These are phyloP conservation scores for Cercospora sojina DNA, from an alignment of 2,329 filamentous ascomycete species.

Conservation along the genomic window DNA sequence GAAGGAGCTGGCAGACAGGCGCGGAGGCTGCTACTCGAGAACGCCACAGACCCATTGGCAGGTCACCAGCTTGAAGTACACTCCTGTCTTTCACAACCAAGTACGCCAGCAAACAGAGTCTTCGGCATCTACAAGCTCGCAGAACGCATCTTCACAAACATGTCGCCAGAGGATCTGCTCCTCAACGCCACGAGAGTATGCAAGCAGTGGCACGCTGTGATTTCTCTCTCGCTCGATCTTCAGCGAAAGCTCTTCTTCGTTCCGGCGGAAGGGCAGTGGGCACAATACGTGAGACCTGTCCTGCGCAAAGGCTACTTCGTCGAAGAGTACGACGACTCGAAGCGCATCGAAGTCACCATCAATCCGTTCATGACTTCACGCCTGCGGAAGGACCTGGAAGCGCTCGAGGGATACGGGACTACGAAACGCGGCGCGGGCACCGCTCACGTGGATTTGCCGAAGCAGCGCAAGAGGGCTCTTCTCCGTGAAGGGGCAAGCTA, in stretches of 20 bases:
- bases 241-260: slow-evolving; percentile 22
- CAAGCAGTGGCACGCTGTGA: slow-evolving; percentile 5
- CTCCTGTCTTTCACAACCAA: background rate
- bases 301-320: background rate
- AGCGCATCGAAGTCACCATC: background rate
- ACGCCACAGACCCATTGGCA: background rate
- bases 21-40: background rate
- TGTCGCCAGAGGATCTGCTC: slow-evolving; percentile 20
- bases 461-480: background rate
- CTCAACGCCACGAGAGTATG: slow-evolving; percentile 7
- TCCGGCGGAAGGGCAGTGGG: background rate
- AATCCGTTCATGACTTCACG: background rate
- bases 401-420: background rate
- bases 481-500: background rate
- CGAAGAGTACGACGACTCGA: background rate
- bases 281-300: background rate
- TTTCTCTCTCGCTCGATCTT: slow-evolving; percentile 8
- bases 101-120: background rate
- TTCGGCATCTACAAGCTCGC: background rate
- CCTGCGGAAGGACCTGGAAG: background rate
- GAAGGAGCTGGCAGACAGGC: background rate
- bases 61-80: background rate
- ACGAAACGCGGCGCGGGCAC: background rate
- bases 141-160: slow-evolving; percentile 9
- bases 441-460: background rate